Base-by-base conservation (phyloP, 192 early-diverging fungal species). In the Backusella tarrabulga region DNA sequence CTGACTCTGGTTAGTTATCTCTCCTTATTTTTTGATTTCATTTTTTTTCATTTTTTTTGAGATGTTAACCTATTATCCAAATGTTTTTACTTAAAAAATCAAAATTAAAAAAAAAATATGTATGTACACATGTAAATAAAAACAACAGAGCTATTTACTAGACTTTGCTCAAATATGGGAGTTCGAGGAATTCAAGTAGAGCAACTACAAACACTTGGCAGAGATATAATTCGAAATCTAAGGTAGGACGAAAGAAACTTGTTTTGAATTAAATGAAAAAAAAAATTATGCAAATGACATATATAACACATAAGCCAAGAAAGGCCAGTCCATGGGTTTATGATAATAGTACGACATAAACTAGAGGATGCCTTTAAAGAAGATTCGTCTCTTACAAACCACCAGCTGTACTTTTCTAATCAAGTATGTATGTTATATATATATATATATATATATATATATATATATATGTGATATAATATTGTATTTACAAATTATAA, bases 151-250 rank as follows among this genome's bases (percentile, higher is more conserved):
- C 81, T 88, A 68, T 90, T 93, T 38, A 90, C 91, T 8, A 85
- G 90, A 79, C 87, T 93, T n/a, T 90, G 91, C 77, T 76, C 83
- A 41, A 82, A 83, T 80, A 84, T 93, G 84, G 92, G 92, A 26
- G 88, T 84, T 7, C 73, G 76, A 73, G 89, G 89, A 40, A 84
- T 90, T 63, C 89, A 91, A 68, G 92, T 92, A 6, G 91, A 92
- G 40, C 35, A n/a, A 34, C 1, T 79, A 17, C 38, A 86, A 72
- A 35, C 82, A 77, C 9, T 63, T 87, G 54, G 67, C 74, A 21
- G 76, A 73, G 40, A 67, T 40, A 68, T 11, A 38, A 36, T 79
- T 21, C 63, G 50, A 40, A 29, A 44, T 60, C 50, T 60, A 46
- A 70, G 60, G 68, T 72, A 42, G 35, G 34, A 6, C 44, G 63